Conservation (phyloP, 176 grass and related monocot species). For the Bonia amplexicaulis region DNA sequence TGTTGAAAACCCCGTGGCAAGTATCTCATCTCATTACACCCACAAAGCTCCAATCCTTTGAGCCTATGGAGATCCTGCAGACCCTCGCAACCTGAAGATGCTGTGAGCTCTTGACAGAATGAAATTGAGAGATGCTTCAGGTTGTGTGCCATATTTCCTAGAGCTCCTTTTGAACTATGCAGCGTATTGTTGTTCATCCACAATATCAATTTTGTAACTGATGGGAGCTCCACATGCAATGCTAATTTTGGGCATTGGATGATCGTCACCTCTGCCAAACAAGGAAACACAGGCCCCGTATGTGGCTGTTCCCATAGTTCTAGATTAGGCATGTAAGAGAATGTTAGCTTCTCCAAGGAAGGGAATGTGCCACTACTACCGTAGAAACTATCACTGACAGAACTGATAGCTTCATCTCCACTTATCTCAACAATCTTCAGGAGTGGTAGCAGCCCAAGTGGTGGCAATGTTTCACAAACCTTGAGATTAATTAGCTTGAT, state of each 20-base stretch:
- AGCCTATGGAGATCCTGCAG: background rate
- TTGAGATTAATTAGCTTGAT: background rate
- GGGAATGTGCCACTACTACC: background rate
- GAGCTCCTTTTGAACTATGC: background rate
- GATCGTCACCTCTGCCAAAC: background rate
- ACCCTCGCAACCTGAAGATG: background rate
- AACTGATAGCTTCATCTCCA: background rate
- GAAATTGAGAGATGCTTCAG: slow-evolving; percentile 1
- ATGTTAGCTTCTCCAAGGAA: slow-evolving; percentile 5
- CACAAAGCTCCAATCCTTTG: background rate
- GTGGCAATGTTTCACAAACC: background rate
- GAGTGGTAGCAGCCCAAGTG: background rate
- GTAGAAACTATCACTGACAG: background rate
- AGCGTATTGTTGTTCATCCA: slow-evolving; percentile 17
- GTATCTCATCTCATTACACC: slow-evolving; percentile 1
- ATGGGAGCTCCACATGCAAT: slow-evolving; percentile 7
- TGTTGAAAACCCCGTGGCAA: background rate
- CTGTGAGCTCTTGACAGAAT: background rate
- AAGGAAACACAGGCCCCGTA: background rate
- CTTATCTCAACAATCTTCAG: slow-evolving; percentile 6
- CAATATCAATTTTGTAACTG: background rate
- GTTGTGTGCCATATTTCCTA: background rate
- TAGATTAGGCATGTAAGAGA: slow-evolving; percentile 10
- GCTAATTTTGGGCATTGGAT: slow-evolving; percentile 30
- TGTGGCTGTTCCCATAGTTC: background rate